Evolutionary conservation across 2,329 filamentous ascomycete genomes (phyloP).

Genomic region (Cercospora nicotianae): DNA sequence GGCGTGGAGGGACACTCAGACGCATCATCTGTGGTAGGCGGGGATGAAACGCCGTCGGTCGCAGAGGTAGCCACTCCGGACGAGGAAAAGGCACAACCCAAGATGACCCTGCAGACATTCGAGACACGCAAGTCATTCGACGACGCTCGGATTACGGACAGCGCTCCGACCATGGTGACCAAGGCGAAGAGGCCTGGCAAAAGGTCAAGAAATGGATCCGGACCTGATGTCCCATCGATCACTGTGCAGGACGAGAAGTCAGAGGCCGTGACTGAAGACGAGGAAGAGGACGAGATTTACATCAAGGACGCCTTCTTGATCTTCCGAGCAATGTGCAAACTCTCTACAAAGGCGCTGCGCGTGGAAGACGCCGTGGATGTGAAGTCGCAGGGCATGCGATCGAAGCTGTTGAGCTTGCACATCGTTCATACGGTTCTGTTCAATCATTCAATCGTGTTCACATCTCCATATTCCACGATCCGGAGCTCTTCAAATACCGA

Average conservation of each 20-base stretch:
- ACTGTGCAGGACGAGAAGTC: conserved; percentile 36
- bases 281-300: conserved; percentile 92
- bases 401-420: conserved; percentile 91
- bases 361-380: conserved; percentile 91
- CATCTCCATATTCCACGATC: conserved; percentile 87
- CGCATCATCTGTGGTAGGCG: conserved; percentile 27
- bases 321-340: conserved; percentile 94
- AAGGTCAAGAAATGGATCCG: conserved; percentile 46
- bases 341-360: conserved; percentile 87
- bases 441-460: conserved; percentile 89
- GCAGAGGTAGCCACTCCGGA: conserved; percentile 44
- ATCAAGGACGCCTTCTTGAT: conserved; percentile 96
- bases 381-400: conserved; percentile 93
- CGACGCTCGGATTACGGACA: conserved; percentile 64
- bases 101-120: conserved; percentile 68
- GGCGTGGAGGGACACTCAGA: conserved; percentile 36
- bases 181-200: conserved; percentile 49
- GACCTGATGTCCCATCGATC: conserved; percentile 43
- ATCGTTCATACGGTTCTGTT: conserved; percentile 93
- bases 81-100: conserved; percentile 51
- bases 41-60: conserved; percentile 31
- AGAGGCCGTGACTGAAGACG: conserved; percentile 63
- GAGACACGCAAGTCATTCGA: conserved; percentile 67
- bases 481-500: conserved; percentile 86
- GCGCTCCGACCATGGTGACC: conserved; percentile 67